Evolutionary conservation across 2,329 filamentous ascomycete species (phyloP).

Genomic region (Pseudopyricularia javanii): DNA sequence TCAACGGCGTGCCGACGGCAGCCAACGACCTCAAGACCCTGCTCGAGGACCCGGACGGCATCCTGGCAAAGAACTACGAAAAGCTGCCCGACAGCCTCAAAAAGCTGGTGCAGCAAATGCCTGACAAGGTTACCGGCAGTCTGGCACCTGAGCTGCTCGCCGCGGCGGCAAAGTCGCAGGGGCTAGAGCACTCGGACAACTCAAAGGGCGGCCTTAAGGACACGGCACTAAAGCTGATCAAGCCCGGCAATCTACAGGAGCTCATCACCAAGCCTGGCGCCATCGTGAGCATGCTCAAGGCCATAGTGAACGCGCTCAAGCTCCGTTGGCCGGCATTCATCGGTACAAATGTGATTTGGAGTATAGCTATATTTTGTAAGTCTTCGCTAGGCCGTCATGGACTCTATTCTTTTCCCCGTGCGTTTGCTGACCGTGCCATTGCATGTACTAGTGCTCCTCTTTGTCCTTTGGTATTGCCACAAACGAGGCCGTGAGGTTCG

Average conservation of each 20-base stretch:
- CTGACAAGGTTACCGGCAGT: slow-evolving; percentile 64
- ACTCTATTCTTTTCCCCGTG: too few relatives aligned
- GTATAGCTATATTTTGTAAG: slow-evolving; percentile 64
- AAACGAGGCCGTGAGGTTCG: slow-evolving; percentile 84
- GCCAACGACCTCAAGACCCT: slow-evolving; percentile 70
- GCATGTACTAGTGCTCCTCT: slow-evolving; percentile 56
- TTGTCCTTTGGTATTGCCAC: slow-evolving; percentile 96
- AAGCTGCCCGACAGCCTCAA: slow-evolving; percentile 68
- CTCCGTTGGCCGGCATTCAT: slow-evolving; percentile 81
- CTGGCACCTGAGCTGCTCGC: slow-evolving; percentile 76
- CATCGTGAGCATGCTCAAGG: slow-evolving; percentile 69
- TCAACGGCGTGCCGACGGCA: slow-evolving; percentile 86
- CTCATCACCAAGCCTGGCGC: slow-evolving; percentile 80
- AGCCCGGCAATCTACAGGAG: slow-evolving; percentile 62
- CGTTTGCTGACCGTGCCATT: neutral
- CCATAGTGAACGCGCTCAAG: slow-evolving; percentile 83
- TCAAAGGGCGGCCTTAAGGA: slow-evolving; percentile 27
- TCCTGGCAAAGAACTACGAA: slow-evolving; percentile 47
- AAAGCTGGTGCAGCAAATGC: slow-evolving; percentile 75
- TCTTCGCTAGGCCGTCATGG: too few relatives aligned
- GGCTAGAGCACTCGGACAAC: slow-evolving; percentile 41
- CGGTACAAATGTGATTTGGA: slow-evolving; percentile 85
- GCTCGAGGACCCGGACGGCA: slow-evolving; percentile 47
- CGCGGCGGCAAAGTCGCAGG: slow-evolving; percentile 63
- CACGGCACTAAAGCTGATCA: slow-evolving; percentile 45